Conservation (phyloP, 768 basidiomycete genomes). For the Tylopilus balloui region DNA sequence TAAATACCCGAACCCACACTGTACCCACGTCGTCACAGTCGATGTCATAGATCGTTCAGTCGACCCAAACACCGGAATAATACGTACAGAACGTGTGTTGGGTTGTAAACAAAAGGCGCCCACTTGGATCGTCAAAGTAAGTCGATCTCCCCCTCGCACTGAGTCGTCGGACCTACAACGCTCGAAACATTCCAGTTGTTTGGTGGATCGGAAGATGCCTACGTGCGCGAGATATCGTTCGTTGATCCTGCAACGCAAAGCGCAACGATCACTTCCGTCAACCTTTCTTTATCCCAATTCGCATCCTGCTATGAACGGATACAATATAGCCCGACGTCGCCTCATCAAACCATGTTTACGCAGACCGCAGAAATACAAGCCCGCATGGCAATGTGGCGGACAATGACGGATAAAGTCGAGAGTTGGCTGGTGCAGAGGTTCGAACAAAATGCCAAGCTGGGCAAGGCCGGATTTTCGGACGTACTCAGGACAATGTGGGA, state of each 20-base stretch:
- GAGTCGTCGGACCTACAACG: slow-evolving; percentile 4
- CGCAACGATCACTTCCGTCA: slow-evolving; percentile 85
- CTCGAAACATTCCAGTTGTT: slow-evolving; percentile 54
- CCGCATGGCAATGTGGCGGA: slow-evolving; percentile 74
- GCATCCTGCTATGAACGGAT: slow-evolving; percentile 90
- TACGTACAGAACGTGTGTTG: slow-evolving; percentile 85
- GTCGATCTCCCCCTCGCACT: slow-evolving; percentile 22
- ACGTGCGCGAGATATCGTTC: slow-evolving; percentile 91
- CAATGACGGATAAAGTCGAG: slow-evolving; percentile 79
- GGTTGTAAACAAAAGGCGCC: slow-evolving; percentile 93
- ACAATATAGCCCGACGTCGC: slow-evolving; percentile 70
- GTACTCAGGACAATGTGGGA: slow-evolving; percentile 80
- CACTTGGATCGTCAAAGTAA: slow-evolving; percentile 87
- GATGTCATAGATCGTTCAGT: slow-evolving; percentile 84
- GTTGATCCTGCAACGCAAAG: slow-evolving; percentile 79
- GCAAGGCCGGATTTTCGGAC: slow-evolving; percentile 86
- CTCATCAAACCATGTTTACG: slow-evolving; percentile 62
- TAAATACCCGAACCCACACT: slow-evolving; percentile 94
- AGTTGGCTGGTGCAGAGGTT: slow-evolving; percentile 84
- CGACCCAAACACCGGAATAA: slow-evolving; percentile 79
- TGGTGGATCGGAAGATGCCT: slow-evolving; percentile 91
- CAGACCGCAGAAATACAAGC: slow-evolving; percentile 94
- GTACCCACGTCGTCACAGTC: slow-evolving; percentile 81
- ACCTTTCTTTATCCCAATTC: slow-evolving; percentile 92
- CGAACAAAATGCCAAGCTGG: slow-evolving; percentile 86